Conservation (phyloP, 169 alveolate species). For the Eimeria falciformis region DNA sequence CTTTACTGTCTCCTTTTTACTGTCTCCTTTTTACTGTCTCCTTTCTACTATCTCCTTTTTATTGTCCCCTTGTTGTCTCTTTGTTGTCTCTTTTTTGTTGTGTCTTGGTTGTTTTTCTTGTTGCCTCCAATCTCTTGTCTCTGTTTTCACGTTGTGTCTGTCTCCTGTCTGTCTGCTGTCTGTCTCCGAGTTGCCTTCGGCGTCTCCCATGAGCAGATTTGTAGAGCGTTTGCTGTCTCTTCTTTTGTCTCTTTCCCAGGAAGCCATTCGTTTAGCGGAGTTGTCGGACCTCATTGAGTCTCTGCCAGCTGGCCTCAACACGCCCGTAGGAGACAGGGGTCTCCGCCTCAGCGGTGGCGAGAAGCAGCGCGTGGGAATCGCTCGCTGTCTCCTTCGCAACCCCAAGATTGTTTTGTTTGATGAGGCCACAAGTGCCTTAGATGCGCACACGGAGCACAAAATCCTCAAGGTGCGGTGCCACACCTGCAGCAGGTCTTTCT, state of each 20-base stretch:
- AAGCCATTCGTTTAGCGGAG: slow-evolving; percentile 92
- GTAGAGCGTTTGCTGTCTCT: too few relatives aligned
- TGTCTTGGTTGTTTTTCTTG: too few relatives aligned
- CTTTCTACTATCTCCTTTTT: background rate
- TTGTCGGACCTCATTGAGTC: slow-evolving; percentile 88
- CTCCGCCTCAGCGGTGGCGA: slow-evolving; percentile 98
- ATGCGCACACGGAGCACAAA: slow-evolving; percentile 90
- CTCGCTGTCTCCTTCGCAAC: slow-evolving; percentile 96
- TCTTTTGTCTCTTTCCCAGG: slow-evolving; percentile 37
- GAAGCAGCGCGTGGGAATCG: slow-evolving; percentile 97
- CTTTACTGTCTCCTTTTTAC: too few relatives aligned
- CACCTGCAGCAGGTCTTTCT: background rate
- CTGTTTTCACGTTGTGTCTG: background rate
- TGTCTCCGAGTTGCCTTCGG: too few relatives aligned
- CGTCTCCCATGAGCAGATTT: too few relatives aligned
- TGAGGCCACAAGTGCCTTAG: slow-evolving; percentile 98
- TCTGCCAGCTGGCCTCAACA: slow-evolving; percentile 91
- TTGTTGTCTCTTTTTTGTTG: too few relatives aligned
- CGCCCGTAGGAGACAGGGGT: slow-evolving; percentile 98
- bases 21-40: too few relatives aligned
- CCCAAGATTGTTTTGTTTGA: slow-evolving; percentile 96
- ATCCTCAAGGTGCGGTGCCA: slow-evolving; percentile 82
- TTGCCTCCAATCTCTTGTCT: too few relatives aligned
- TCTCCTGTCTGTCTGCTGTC: background rate
- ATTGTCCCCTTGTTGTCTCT: too few relatives aligned